Conservation (phyloP, 2,329 filamentous ascomycete species). For the Stachybotrys echinatus region DNA sequence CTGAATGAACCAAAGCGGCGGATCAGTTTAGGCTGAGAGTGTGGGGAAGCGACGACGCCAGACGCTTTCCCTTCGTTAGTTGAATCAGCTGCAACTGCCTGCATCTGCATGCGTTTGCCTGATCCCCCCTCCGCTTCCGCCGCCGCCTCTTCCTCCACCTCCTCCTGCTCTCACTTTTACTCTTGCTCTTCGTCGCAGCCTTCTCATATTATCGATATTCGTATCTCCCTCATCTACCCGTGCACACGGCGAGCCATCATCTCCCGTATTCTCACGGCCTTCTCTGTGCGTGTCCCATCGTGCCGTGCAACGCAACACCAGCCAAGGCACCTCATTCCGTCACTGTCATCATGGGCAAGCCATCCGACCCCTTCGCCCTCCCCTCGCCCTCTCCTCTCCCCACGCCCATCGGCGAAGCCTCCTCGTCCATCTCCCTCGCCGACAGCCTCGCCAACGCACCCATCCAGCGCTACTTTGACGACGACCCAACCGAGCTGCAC, state of each 20-base stretch:
- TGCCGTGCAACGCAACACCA: too few relatives aligned
- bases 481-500: constrained; percentile 27
- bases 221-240: not conserved
- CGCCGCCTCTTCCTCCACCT: not conserved
- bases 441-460: constrained; percentile 15
- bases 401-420: constrained; percentile 16
- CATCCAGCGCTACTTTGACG: constrained; percentile 26
- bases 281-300: too few relatives aligned
- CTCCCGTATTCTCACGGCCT: too few relatives aligned
- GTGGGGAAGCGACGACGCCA: not conserved
- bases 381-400: constrained; percentile 8
- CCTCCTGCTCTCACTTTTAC: not conserved
- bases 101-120: too few relatives aligned
- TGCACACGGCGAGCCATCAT: not conserved
- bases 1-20: not conserved
- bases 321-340: too few relatives aligned
- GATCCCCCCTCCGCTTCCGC: not conserved
- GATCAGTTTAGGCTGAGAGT: not conserved
- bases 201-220: not conserved
- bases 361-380: constrained; percentile 8
- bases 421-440: constrained; percentile 18
- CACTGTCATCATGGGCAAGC: constrained; percentile 18
- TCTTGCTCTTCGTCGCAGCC: not conserved
- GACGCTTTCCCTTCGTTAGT: not conserved
- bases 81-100: not conserved